A percentile compares a stretch with the other conserved stretches of the same genome.
phyloP scores from a whole-genome alignment of 1,139 yeast genomes.

The Suhomyces wounanorum region DNA sequence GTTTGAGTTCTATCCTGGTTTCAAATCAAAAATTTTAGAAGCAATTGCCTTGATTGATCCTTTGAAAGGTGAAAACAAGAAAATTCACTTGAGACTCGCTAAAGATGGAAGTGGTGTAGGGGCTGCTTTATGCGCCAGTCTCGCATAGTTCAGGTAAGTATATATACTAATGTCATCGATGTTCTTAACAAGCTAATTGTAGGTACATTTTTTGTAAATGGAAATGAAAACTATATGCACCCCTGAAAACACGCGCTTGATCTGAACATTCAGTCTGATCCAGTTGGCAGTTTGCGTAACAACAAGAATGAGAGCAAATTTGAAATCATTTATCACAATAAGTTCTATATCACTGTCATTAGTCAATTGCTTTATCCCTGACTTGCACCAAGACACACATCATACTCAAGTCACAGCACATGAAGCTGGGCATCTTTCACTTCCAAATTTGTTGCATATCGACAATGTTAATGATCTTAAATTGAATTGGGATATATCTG shows the following conservation, averaged over 20 bases:
- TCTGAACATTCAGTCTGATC: neutral
- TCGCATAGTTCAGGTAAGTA: constrained; percentile 18
- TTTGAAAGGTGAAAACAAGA: constrained; percentile 69
- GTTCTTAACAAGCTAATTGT: too few species aligned
- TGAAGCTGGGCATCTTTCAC: constrained; percentile 30
- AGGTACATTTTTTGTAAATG: too few species aligned
- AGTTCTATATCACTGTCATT: neutral
- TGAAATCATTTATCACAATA: neutral
- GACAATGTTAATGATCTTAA: constrained; percentile 25
- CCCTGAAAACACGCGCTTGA: neutral
- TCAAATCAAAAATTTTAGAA: constrained; percentile 71
- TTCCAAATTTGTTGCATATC: constrained; percentile 36
- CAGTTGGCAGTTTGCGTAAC: neutral
- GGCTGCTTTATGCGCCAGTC: constrained; percentile 85
- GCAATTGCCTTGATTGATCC: constrained; percentile 71
- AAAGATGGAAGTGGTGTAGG: constrained; percentile 97
- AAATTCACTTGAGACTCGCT: constrained; percentile 74
- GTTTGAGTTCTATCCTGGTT: constrained; percentile 89
- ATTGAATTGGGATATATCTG: constrained; percentile 32
- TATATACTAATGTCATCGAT: neutral
- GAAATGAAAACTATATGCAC: neutral
- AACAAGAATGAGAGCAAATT: neutral
- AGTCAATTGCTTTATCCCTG: neutral
- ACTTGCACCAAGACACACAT: neutral
- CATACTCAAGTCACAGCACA: neutral